Percentiles rank a stretch among this genome's conserved stretches.
Evolutionary conservation across 768 basidiomycete genomes (phyloP).

Genomic region (Mycena galericulata): DNA sequence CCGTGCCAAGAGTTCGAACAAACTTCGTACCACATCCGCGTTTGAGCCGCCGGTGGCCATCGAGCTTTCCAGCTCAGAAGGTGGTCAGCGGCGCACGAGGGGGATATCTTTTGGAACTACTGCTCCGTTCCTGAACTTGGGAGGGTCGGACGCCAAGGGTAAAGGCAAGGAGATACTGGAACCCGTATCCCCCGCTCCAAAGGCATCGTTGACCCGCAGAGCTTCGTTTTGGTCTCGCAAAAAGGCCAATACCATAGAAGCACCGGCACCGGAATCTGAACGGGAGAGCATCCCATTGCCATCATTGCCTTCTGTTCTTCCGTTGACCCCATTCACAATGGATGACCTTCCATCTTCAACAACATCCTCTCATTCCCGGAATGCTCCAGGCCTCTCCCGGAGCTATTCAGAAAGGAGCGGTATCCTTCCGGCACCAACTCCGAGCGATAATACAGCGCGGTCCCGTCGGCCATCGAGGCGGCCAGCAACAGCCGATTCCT

Average conservation of each 20-base stretch:
- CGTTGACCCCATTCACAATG: constrained; percentile 54
- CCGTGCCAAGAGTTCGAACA: constrained; percentile 67
- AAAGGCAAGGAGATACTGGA: constrained; percentile 56
- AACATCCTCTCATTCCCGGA: constrained; percentile 37
- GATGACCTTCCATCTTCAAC: constrained; percentile 32
- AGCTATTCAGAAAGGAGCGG: constrained; percentile 54
- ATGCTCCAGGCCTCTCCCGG: constrained; percentile 53
- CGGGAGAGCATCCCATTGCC: constrained; percentile 43
- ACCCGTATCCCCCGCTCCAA: constrained; percentile 40
- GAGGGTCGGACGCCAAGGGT: constrained; percentile 54
- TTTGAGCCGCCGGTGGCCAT: constrained; percentile 34
- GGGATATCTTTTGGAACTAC: constrained; percentile 68
- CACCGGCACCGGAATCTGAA: constrained; percentile 46
- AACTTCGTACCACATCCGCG: constrained; percentile 44
- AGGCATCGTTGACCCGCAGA: constrained; percentile 63
- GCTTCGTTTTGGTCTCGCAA: constrained; percentile 77
- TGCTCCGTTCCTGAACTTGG: constrained; percentile 51
- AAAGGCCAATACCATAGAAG: constrained; percentile 46
- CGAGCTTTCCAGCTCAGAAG: constrained; percentile 27
- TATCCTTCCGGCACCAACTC: constrained; percentile 33
- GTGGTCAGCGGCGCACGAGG: constrained; percentile 52
- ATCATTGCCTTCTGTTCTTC: constrained; percentile 50
- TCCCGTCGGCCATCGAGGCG: constrained; percentile 42
- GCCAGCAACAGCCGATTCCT: constrained; percentile 58
- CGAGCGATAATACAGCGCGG: constrained; percentile 31